Evolutionary conservation across 345 rosid genomes (phyloP).

Genomic region (Eutrema japonicum): DNA sequence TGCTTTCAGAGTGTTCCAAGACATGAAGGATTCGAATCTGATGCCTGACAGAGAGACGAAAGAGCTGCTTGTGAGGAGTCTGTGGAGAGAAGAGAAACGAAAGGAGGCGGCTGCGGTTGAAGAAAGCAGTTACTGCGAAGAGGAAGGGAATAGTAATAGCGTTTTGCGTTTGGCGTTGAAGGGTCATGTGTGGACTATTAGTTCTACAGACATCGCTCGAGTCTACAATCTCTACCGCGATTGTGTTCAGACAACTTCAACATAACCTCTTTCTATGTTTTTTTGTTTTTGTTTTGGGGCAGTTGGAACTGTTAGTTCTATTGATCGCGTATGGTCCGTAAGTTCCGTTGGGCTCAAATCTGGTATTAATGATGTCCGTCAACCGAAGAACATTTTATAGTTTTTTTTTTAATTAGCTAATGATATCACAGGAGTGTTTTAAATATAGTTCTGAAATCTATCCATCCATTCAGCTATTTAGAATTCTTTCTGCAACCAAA

Average conservation of each 20-base stretch:
- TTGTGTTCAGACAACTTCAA: slow-evolving; percentile 39
- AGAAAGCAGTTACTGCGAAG: slow-evolving; percentile 49
- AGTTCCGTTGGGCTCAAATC: too few species aligned
- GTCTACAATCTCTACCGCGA: slow-evolving; percentile 63
- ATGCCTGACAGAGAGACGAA: slow-evolving; percentile 70
- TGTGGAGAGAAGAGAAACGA: slow-evolving; percentile 91
- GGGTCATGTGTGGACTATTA: slow-evolving; percentile 82
- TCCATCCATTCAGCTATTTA: too few species aligned
- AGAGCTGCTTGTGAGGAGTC: slow-evolving; percentile 81
- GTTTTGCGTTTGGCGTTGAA: slow-evolving; percentile 57
- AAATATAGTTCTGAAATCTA: too few species aligned
- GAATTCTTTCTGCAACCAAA: too few species aligned
- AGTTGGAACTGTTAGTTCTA: too few species aligned
- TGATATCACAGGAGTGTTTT: too few species aligned
- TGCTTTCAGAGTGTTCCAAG: slow-evolving; percentile 76
- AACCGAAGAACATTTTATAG: too few species aligned
- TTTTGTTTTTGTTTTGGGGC: not conserved
- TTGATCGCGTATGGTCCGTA: too few species aligned
- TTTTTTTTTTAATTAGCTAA: too few species aligned
- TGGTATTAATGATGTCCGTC: too few species aligned
- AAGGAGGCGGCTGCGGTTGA: slow-evolving; percentile 83
- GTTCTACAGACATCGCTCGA: slow-evolving; percentile 63
- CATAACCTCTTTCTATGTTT: not conserved
- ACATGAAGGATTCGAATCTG: slow-evolving; percentile 64
- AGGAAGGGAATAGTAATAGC: slow-evolving; percentile 29